These are phyloP conservation scores for Striga asiatica DNA, from an alignment of 257 asterid species.

Conservation along the genomic window DNA sequence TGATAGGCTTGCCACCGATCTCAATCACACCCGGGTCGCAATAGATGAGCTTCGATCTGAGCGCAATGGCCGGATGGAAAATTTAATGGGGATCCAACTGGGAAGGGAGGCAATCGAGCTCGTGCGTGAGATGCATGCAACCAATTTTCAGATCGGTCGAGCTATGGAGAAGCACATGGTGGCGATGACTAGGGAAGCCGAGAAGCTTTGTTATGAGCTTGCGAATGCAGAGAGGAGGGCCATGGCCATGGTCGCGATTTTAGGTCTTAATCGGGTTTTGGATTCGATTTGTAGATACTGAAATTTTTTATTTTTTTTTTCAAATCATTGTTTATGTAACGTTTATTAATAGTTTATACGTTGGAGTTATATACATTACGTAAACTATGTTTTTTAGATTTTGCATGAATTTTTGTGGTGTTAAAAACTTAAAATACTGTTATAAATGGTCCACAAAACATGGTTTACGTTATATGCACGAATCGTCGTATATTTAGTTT, in stretches of 20 bases:
- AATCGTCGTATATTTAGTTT: no score
- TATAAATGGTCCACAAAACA: no score
- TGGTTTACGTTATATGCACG: no score
- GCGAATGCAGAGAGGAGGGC: slow-evolving; percentile 57
- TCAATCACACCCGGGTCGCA: slow-evolving; percentile 41
- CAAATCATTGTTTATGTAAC: no score
- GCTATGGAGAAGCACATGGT: slow-evolving; percentile 60
- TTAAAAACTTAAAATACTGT: no score
- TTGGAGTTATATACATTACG: no score
- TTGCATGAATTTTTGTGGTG: no score
- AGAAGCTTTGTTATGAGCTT: slow-evolving; percentile 52
- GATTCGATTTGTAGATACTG: background rate
- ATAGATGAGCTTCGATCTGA: slow-evolving; percentile 36
- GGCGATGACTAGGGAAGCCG: slow-evolving; percentile 51
- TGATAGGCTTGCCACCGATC: slow-evolving; percentile 26
- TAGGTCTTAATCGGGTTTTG: slow-evolving; percentile 32
- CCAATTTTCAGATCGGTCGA: slow-evolving; percentile 21
- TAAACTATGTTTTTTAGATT: no score
- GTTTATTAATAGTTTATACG: no score
- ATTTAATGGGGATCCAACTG: slow-evolving; percentile 18
- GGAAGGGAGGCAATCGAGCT: background rate
- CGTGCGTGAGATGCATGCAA: background rate
- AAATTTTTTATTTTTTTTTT: background rate
- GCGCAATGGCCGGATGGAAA: slow-evolving; percentile 31
- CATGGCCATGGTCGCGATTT: slow-evolving; percentile 27